Evolutionary conservation across 495 filamentous ascomycete genomes (phyloP).

Genomic region (Alectoria sarmentosa): DNA sequence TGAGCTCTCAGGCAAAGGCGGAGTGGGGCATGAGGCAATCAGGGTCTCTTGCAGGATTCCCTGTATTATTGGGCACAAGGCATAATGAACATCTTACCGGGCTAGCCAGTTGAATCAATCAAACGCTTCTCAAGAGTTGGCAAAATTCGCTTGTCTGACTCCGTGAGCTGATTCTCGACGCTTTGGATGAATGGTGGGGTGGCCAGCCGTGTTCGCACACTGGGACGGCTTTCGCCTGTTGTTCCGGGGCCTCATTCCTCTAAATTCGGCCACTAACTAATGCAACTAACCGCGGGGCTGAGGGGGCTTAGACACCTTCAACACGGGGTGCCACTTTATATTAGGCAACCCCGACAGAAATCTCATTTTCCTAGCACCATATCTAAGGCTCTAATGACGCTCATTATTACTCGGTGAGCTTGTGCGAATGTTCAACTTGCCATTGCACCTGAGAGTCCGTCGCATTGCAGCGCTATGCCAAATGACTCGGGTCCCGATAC

Average conservation of each 20-base stretch:
- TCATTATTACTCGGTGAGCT: background rate
- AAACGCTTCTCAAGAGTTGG: too few relatives aligned
- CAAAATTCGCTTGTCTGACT: too few relatives aligned
- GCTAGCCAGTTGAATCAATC: too few relatives aligned
- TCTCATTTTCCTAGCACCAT: too few relatives aligned
- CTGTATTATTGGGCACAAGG: too few relatives aligned
- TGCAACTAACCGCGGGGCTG: background rate
- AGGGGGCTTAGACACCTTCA: background rate
- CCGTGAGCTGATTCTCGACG: too few relatives aligned
- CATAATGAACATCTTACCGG: too few relatives aligned
- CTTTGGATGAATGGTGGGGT: background rate
- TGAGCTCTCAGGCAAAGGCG: background rate
- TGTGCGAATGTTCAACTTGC: background rate
- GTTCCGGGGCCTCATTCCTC: background rate
- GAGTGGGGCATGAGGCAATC: background rate
- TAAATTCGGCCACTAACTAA: background rate
- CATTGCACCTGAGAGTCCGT: background rate
- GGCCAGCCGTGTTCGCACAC: background rate
- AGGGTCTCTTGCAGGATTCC: too few relatives aligned
- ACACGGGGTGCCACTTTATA: too few relatives aligned
- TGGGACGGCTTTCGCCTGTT: background rate
- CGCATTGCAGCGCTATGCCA: conserved; percentile 3
- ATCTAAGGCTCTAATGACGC: background rate
- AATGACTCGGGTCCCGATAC: conserved; percentile 10
- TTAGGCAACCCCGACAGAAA: too few relatives aligned